Conservation (phyloP, 1,139 yeast genomes). For the Nakaseomyces kungkrabaensis region DNA sequence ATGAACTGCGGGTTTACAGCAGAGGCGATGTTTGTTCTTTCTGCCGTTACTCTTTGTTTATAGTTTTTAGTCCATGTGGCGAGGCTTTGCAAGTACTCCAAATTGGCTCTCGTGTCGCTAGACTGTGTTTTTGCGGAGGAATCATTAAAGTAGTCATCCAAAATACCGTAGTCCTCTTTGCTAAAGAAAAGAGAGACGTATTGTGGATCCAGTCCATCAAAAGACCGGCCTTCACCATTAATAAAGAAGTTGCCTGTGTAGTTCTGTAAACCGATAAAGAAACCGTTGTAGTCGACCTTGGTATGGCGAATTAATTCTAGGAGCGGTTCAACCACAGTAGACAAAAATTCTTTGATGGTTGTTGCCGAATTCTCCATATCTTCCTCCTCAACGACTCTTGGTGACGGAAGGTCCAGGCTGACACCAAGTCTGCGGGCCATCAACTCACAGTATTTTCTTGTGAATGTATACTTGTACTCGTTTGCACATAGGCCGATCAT, state of each 20-base stretch:
- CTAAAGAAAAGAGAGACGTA: constrained; percentile 34
- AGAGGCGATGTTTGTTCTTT: constrained; percentile 36
- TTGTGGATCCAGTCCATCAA: constrained; percentile 21
- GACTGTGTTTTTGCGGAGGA: background rate
- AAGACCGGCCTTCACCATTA: constrained; percentile 7
- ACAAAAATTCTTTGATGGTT: constrained; percentile 14
- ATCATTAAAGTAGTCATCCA: constrained; percentile 7
- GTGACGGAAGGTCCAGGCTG: constrained; percentile 32
- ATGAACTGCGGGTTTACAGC: constrained; percentile 65
- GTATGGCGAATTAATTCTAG: constrained; percentile 52
- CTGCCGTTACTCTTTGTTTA: constrained; percentile 23
- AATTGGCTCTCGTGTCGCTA: constrained; percentile 15
- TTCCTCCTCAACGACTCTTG: constrained; percentile 2
- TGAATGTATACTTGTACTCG: constrained; percentile 53
- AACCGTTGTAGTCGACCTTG: constrained; percentile 69
- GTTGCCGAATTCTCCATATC: constrained; percentile 7
- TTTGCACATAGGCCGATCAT: constrained; percentile 57
- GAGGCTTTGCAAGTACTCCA: constrained; percentile 29
- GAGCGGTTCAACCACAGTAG: constrained; percentile 44
- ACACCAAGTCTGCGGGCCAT: constrained; percentile 67
- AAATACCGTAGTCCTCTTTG: constrained; percentile 15
- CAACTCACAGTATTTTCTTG: constrained; percentile 47
- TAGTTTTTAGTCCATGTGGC: constrained; percentile 32
- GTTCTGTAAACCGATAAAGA: constrained; percentile 56
- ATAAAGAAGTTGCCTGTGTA: constrained; percentile 13